A percentile compares a stretch with the other conserved stretches of the same genome.
phyloP scores from a whole-genome alignment of 176 grass and related monocot genomes.

The Ananas comosus region DNA sequence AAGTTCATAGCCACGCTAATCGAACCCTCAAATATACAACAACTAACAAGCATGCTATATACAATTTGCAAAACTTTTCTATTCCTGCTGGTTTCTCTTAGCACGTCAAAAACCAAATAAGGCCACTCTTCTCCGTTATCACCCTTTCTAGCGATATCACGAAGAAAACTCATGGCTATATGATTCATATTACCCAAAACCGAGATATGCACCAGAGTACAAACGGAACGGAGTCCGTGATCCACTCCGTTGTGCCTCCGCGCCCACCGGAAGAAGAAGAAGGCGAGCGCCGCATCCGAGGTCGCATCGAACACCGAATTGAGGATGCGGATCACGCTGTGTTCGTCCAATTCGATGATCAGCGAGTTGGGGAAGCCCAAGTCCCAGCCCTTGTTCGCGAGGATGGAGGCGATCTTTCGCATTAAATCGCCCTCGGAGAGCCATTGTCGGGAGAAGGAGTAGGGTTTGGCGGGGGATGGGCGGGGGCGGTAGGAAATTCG shows the following conservation, averaged over 20 bases:
- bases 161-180: constrained; percentile 9
- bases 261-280: constrained; percentile 16
- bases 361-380: constrained; percentile 2
- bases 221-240: constrained; percentile 7
- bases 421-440: background rate
- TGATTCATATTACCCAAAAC: constrained; percentile 23
- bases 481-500: background rate
- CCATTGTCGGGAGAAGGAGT: constrained; percentile 9
- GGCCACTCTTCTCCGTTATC: background rate
- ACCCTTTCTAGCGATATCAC: background rate
- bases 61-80: constrained; percentile 7
- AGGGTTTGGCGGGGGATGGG: background rate
- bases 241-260: constrained; percentile 1
- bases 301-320: constrained; percentile 12
- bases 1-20: background rate
- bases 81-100: constrained; percentile 11
- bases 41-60: constrained; percentile 23
- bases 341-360: constrained; percentile 9
- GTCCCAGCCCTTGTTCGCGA: constrained; percentile 6
- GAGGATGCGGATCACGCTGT: constrained; percentile 2
- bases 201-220: constrained; percentile 10
- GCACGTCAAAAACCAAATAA: constrained; percentile 4
- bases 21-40: constrained; percentile 10
- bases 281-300: constrained; percentile 17
- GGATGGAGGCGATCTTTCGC: background rate